phyloP scores from a whole-genome alignment of 2,329 filamentous ascomycete species.

The Alternaria arborescens region DNA sequence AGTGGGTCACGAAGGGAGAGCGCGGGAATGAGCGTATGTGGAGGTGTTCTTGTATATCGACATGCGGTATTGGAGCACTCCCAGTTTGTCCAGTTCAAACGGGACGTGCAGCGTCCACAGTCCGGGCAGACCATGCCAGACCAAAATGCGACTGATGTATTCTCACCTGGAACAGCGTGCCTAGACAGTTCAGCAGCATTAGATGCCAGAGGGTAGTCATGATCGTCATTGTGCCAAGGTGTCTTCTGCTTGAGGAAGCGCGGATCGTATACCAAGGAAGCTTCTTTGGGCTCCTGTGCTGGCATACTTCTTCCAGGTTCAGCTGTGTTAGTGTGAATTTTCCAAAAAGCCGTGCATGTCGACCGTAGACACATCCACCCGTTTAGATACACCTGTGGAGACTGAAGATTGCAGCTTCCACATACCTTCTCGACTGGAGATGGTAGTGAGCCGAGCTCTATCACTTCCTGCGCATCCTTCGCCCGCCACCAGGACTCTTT shows the following conservation, averaged over 20 bases:
- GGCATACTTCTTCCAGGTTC: constrained; percentile 27
- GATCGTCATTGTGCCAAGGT: constrained; percentile 51
- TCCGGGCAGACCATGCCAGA: constrained; percentile 71
- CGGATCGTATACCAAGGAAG: constrained; percentile 60
- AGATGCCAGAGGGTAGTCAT: constrained; percentile 48
- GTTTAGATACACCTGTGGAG: constrained; percentile 53
- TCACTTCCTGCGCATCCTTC: constrained; percentile 37
- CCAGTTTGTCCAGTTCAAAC: constrained; percentile 70
- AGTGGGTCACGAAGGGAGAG: constrained; percentile 45
- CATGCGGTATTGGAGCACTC: constrained; percentile 64
- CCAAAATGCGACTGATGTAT: constrained; percentile 63
- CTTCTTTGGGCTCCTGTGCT: constrained; percentile 39
- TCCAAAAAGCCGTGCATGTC: constrained; percentile 65
- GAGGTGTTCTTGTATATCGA: constrained; percentile 54
- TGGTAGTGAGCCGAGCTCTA: constrained; percentile 41
- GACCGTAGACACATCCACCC: constrained; percentile 68
- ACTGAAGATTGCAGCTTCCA: constrained; percentile 40
- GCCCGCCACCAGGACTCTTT: constrained; percentile 68
- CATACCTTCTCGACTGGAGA: constrained; percentile 50
- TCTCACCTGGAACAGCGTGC: constrained; percentile 53
- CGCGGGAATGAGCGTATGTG: constrained; percentile 40
- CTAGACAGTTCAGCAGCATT: constrained; percentile 37
- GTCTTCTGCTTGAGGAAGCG: constrained; percentile 66
- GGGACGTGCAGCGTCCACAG: constrained; percentile 69
- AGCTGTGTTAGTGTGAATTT: constrained; percentile 31